Conservation (phyloP, 2,329 filamentous ascomycete genomes). For the Pestalotiopsis sp. region DNA sequence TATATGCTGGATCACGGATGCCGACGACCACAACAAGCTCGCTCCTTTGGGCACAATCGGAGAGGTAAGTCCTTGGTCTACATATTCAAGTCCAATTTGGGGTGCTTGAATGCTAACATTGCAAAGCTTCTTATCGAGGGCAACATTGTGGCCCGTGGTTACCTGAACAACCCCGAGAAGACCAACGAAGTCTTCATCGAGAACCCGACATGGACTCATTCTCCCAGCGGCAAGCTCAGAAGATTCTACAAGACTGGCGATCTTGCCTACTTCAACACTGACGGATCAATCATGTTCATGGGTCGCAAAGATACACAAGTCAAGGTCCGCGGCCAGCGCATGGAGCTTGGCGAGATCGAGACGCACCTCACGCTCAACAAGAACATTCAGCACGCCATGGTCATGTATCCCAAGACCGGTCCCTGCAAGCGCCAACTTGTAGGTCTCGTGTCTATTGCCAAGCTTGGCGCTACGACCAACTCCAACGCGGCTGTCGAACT, state of each 20-base stretch:
- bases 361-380: not conserved
- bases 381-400: conserved; percentile 10
- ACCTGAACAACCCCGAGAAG: conserved; percentile 29
- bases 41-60: conserved; percentile 19
- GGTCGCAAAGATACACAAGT: conserved; percentile 21
- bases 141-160: conserved; percentile 26
- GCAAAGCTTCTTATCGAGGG: conserved; percentile 17
- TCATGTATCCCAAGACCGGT: conserved; percentile 3
- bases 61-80: conserved; percentile 5
- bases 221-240: not conserved
- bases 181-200: conserved; percentile 25
- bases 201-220: conserved; percentile 13
- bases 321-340: conserved; percentile 42
- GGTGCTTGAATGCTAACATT: not conserved
- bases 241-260: conserved; percentile 18
- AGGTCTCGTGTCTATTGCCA: conserved; percentile 7
- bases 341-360: conserved; percentile 46
- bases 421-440: conserved; percentile 4
- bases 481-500: conserved; percentile 11
- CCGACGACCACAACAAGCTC: conserved; percentile 15
- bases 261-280: conserved; percentile 5
- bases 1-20: conserved; percentile 14
- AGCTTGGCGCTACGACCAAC: not conserved
- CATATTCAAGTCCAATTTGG: not conserved
- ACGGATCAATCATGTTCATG: conserved; percentile 5